These are phyloP conservation scores for Fusarium beomiforme DNA, from an alignment of 2,329 filamentous ascomycete species.

Conservation along the genomic window DNA sequence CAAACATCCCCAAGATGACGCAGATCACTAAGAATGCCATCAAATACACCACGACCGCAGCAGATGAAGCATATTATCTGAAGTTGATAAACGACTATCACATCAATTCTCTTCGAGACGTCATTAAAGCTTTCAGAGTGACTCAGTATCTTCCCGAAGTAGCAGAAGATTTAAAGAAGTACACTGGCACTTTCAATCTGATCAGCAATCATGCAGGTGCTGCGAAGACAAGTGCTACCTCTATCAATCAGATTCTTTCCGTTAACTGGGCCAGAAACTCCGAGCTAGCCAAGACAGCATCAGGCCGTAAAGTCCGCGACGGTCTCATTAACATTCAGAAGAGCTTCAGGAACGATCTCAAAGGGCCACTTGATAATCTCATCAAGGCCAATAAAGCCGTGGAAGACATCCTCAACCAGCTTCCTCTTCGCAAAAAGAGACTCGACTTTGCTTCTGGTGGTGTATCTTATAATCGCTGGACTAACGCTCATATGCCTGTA, in stretches of 20 bases:
- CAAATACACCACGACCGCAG: neutral
- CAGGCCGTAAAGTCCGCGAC: neutral
- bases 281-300: neutral
- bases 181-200: neutral
- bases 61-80: neutral
- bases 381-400: constrained; percentile 17
- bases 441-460: constrained; percentile 5
- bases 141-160: neutral
- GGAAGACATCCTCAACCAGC: constrained; percentile 1
- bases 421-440: constrained; percentile 16
- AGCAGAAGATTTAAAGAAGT: neutral
- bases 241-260: neutral
- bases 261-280: neutral
- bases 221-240: neutral
- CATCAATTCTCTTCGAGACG: neutral
- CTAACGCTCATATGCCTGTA: constrained; percentile 1
- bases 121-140: neutral
- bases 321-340: neutral
- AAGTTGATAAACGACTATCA: neutral
- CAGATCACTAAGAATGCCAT: neutral
- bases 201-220: neutral
- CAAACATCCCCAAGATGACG: neutral
- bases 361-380: constrained; percentile 10
- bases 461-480: constrained; percentile 9
- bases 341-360: constrained; percentile 19